phyloP scores from a whole-genome alignment of 495 filamentous ascomycete genomes.

The Penicillium bovifimosum region DNA sequence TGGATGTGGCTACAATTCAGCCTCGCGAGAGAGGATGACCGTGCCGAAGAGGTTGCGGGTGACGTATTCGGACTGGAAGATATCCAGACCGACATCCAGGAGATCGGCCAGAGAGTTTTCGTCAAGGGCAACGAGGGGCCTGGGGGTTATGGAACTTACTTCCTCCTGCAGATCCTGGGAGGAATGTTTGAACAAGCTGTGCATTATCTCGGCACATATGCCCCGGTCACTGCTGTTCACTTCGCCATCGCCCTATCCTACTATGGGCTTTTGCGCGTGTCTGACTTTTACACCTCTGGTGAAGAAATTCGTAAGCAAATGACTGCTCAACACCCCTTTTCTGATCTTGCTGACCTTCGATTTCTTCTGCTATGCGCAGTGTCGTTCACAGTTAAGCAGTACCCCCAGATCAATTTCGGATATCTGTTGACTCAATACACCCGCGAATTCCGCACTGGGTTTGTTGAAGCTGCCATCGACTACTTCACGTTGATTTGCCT shows the following conservation, averaged over 20 bases:
- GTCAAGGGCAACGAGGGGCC: constrained; percentile 62
- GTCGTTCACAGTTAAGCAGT: constrained; percentile 64
- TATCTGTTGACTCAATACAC: constrained; percentile 93
- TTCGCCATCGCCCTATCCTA: constrained; percentile 86
- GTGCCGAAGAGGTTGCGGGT: constrained; percentile 73
- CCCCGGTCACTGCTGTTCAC: constrained; percentile 88
- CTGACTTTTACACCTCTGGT: constrained; percentile 61
- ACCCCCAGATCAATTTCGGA: constrained; percentile 90
- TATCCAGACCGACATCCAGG: constrained; percentile 72
- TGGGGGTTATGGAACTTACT: constrained; percentile 81
- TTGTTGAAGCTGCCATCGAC: constrained; percentile 81
- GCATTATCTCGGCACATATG: constrained; percentile 79
- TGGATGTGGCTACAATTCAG: constrained; percentile 97
- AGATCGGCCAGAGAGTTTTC: constrained; percentile 89
- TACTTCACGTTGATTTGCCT: constrained; percentile 91
- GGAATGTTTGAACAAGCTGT: constrained; percentile 96
- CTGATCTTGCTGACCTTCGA: constrained; percentile 27
- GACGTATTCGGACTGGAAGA: constrained; percentile 87
- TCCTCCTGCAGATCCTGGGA: constrained; percentile 81
- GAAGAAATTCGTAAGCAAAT: constrained; percentile 63
- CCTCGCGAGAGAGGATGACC: constrained; percentile 81
- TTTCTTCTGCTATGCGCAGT: constrained; percentile 31
- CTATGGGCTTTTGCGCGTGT: constrained; percentile 85
- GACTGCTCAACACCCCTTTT: background rate
- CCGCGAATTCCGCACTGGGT: constrained; percentile 83